phyloP scores from a whole-genome alignment of 768 basidiomycete genomes.

The Xanthoconium stramineum region DNA sequence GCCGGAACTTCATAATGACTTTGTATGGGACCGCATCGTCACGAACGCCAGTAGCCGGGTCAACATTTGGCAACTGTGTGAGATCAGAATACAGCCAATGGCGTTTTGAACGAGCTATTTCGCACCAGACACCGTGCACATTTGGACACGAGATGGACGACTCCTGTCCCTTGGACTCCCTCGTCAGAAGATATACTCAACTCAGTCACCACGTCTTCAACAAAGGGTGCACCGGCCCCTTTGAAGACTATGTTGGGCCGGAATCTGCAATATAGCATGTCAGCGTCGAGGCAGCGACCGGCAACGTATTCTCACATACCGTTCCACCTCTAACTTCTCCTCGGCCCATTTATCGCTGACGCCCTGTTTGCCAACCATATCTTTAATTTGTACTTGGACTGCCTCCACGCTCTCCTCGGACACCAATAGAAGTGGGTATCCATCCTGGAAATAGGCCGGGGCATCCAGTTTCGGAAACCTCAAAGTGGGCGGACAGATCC shows the following conservation, averaged over 20 bases:
- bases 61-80: constrained; percentile 68
- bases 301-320: constrained; percentile 38
- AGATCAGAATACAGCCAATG: neutral
- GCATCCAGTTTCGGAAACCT: constrained; percentile 58
- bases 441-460: constrained; percentile 62
- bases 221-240: constrained; percentile 63
- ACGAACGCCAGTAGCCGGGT: constrained; percentile 57
- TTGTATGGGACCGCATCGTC: constrained; percentile 77
- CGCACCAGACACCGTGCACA: constrained; percentile 70
- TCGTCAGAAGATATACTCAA: constrained; percentile 47
- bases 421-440: constrained; percentile 64
- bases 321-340: constrained; percentile 51
- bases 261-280: constrained; percentile 45
- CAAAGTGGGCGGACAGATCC: constrained; percentile 47
- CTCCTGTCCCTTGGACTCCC: constrained; percentile 13
- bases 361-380: constrained; percentile 46
- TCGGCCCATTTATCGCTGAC: constrained; percentile 51
- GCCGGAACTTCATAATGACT: constrained; percentile 69
- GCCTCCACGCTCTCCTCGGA: constrained; percentile 62
- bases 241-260: constrained; percentile 71
- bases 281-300: neutral
- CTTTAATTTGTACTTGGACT: constrained; percentile 47
- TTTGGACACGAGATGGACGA: constrained; percentile 60
- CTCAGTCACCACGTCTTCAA: constrained; percentile 68
- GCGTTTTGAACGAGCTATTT: constrained; percentile 21